phyloP scores from a whole-genome alignment of 2,329 filamentous ascomycete genomes.

The Pseudocercospora musae region DNA sequence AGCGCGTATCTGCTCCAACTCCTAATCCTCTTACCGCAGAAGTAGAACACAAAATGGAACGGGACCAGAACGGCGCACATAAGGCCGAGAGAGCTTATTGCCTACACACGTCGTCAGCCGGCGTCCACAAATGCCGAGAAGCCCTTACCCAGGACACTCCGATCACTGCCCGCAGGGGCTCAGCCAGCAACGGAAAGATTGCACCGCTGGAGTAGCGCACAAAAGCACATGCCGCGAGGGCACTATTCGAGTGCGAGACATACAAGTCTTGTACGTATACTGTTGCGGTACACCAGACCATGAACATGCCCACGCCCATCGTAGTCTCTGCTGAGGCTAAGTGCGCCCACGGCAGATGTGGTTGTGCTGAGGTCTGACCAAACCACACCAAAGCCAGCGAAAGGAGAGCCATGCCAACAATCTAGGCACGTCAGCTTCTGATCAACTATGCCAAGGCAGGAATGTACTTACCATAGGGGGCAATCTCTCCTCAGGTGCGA shows the following conservation, averaged over 20 bases:
- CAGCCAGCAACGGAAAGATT: constrained; percentile 10
- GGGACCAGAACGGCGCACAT: constrained; percentile 9
- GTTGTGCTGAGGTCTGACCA: constrained; percentile 1
- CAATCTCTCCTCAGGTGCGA: constrained; percentile 16
- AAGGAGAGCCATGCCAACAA: constrained; percentile 12
- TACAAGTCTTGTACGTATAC: constrained; percentile 18
- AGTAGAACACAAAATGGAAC: constrained; percentile 16
- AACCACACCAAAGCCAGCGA: constrained; percentile 12
- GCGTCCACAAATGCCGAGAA: background rate
- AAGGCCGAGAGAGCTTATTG: constrained; percentile 6
- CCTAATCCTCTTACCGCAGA: constrained; percentile 13
- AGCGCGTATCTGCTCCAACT: constrained; percentile 16
- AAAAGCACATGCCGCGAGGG: constrained; percentile 15
- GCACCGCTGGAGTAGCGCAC: constrained; percentile 13
- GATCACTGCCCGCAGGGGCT: constrained; percentile 6
- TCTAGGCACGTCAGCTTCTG: constrained; percentile 6
- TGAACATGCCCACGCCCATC: constrained; percentile 15
- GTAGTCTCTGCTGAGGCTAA: constrained; percentile 8
- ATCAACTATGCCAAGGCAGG: background rate
- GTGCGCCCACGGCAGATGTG: background rate
- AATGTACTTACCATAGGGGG: constrained; percentile 12
- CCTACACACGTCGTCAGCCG: background rate
- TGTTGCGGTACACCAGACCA: constrained; percentile 16
- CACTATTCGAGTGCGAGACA: constrained; percentile 14
- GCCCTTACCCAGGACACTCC: constrained; percentile 10